Percentiles rank a stretch among this genome's conserved stretches.
Conservation (phyloP, 495 filamentous ascomycete genomes). For the Tuber microsphaerosporum region DNA sequence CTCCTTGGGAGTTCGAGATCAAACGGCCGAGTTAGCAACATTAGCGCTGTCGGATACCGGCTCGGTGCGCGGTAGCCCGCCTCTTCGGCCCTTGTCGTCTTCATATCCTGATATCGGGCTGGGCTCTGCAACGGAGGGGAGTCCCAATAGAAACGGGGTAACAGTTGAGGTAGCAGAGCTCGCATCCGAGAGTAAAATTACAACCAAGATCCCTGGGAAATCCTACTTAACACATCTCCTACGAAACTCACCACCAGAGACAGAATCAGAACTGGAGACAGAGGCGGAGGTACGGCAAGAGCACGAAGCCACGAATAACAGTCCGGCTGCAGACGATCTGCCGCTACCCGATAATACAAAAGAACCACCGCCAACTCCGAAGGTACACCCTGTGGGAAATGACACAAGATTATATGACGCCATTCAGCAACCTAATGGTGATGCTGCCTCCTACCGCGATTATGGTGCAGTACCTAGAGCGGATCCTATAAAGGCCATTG, state of each 20-base stretch:
- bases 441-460: slow-evolving; percentile 41
- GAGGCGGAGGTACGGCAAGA: not conserved
- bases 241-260: slow-evolving; percentile 29
- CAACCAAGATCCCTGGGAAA: slow-evolving; percentile 40
- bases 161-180: slow-evolving; percentile 61
- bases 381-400: slow-evolving; percentile 16
- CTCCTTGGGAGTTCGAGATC: slow-evolving; percentile 59
- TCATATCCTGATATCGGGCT: slow-evolving; percentile 17
- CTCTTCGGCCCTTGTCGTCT: slow-evolving; percentile 26
- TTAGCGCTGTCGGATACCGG: slow-evolving; percentile 65
- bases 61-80: slow-evolving; percentile 24
- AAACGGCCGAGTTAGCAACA: slow-evolving; percentile 83
- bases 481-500: slow-evolving; percentile 32
- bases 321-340: slow-evolving; percentile 17
- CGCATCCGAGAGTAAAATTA: slow-evolving; percentile 46
- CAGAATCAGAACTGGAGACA: slow-evolving; percentile 9
- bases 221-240: slow-evolving; percentile 43
- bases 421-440: slow-evolving; percentile 23
- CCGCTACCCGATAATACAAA: slow-evolving; percentile 8
- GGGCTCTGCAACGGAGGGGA: slow-evolving; percentile 11
- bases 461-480: slow-evolving; percentile 17
- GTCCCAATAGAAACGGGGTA: slow-evolving; percentile 39
- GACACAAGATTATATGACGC: slow-evolving; percentile 35
- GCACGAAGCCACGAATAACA: not conserved
- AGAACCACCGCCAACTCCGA: slow-evolving; percentile 20